Evolutionary conservation across 257 asterid species (phyloP).

Genomic region (Henckelia pumila): DNA sequence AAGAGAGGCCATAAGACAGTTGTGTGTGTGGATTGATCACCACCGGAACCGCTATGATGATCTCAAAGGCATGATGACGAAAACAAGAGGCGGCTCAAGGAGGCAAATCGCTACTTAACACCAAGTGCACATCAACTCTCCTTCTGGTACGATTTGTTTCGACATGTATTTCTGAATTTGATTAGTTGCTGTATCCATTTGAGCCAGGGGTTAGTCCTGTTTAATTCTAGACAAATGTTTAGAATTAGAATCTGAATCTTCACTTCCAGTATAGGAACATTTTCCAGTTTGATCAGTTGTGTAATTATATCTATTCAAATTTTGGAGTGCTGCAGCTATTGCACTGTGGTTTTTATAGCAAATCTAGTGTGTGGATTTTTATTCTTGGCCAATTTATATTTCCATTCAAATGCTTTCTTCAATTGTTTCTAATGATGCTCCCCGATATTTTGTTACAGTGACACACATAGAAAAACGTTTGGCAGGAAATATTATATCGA

Average conservation of each 20-base stretch:
- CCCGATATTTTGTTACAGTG: too few relatives aligned
- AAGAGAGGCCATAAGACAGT: conserved; percentile 74
- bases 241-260: neutral
- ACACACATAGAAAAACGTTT: too few relatives aligned
- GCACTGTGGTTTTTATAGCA: neutral
- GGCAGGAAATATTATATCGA: too few relatives aligned
- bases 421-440: too few relatives aligned
- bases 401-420: neutral
- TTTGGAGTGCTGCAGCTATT: neutral
- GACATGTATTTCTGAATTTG: conserved; percentile 18
- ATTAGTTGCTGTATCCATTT: conserved; percentile 24
- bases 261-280: neutral
- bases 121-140: neutral
- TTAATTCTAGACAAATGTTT: neutral
- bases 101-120: conserved; percentile 44
- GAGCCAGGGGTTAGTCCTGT: neutral
- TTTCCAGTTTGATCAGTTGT: neutral
- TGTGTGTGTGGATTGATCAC: conserved; percentile 76
- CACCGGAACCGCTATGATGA: conserved; percentile 63
- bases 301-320: neutral
- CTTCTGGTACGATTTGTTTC: conserved; percentile 7
- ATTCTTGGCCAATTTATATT: neutral
- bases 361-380: neutral
- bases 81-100: conserved; percentile 39
- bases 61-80: conserved; percentile 51